phyloP scores from a whole-genome alignment of 257 asterid genomes.

The Capsicum chinense region DNA sequence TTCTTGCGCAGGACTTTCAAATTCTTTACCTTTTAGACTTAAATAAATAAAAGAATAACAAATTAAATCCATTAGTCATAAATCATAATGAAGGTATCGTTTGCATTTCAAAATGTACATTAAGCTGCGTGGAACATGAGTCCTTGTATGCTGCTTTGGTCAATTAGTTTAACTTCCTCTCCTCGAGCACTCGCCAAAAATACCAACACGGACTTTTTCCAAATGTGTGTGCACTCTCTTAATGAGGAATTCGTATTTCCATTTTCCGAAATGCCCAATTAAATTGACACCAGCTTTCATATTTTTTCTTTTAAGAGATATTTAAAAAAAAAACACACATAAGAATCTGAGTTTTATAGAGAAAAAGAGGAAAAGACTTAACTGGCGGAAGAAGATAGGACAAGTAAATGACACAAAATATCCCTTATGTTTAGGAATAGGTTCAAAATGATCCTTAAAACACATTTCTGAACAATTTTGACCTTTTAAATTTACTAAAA shows the following conservation, averaged over 20 bases:
- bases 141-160: not conserved
- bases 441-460: not conserved
- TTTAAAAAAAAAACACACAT: not conserved
- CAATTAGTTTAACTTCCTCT: not conserved
- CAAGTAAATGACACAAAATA: not conserved
- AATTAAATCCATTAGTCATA: not conserved
- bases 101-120: not conserved
- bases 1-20: not conserved
- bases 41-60: not conserved
- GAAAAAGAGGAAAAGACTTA: not conserved
- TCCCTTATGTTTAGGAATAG: not conserved
- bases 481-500: not conserved
- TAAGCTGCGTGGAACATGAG: not conserved
- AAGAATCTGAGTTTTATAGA: not conserved
- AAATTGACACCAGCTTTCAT: not conserved
- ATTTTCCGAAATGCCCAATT: not conserved
- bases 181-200: not conserved
- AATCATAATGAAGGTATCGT: not conserved
- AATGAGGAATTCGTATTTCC: too few species aligned
- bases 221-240: too few species aligned
- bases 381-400: not conserved
- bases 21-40: not conserved
- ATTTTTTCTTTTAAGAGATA: too few species aligned
- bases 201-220: not conserved
- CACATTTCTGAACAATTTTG: not conserved